These are phyloP conservation scores for Tetracentron sinense DNA, from an alignment of 164 flowering plant species.

Conservation along the genomic window DNA sequence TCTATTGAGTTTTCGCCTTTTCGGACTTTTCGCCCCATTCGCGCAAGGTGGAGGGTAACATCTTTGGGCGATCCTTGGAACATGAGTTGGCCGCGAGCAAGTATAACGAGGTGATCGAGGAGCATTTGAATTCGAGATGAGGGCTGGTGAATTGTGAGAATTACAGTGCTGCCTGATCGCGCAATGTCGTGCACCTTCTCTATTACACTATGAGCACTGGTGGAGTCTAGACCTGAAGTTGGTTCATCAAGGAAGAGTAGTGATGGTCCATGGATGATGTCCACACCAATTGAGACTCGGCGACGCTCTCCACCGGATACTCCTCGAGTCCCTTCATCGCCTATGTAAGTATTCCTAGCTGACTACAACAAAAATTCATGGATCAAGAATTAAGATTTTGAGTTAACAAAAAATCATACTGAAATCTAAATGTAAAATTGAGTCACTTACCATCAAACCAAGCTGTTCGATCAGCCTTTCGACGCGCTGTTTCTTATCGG, in stretches of 20 bases:
- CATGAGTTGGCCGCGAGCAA: conserved; percentile 67
- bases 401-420: no score
- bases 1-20: conserved; percentile 59
- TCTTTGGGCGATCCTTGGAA: conserved; percentile 62
- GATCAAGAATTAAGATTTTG: neutral
- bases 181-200: conserved; percentile 67
- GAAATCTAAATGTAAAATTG: no score
- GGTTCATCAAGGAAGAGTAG: conserved; percentile 64
- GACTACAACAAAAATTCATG: conserved; percentile 29
- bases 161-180: conserved; percentile 63
- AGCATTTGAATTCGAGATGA: conserved; percentile 51
- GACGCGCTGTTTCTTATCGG: conserved; percentile 51
- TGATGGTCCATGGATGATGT: conserved; percentile 71
- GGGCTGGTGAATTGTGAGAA: conserved; percentile 76
- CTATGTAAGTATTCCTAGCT: conserved; percentile 58
- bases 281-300: no score
- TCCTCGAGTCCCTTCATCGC: no score
- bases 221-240: no score
- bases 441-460: no score
- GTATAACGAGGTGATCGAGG: conserved; percentile 58
- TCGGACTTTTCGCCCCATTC: conserved; percentile 59
- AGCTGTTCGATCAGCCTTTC: conserved; percentile 66
- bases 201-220: conserved; percentile 66
- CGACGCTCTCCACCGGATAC: conserved; percentile 78
- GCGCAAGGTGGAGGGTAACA: conserved; percentile 38